A percentile compares a stretch with the other conserved stretches of the same genome.
Conservation (phyloP, 768 basidiomycete genomes). For the Agaricus subrufescens region DNA sequence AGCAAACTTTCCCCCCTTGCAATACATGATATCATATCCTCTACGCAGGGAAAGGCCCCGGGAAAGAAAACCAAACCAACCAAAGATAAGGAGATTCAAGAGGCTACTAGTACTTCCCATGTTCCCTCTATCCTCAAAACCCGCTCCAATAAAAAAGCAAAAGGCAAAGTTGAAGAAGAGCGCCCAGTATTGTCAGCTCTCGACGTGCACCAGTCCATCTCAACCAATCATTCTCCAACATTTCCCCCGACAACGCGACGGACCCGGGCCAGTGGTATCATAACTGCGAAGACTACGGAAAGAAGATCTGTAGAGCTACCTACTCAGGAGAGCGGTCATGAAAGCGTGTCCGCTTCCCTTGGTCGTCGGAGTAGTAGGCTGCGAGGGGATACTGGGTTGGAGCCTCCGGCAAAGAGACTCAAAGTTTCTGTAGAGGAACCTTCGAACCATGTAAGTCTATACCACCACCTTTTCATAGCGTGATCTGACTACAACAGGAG, state of each 20-base stretch:
- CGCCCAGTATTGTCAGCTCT: neutral
- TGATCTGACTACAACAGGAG: neutral
- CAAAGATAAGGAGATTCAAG: slow-evolving; percentile 5
- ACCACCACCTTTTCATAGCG: neutral
- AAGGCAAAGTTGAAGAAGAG: neutral
- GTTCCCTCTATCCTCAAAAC: neutral
- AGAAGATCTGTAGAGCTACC: neutral
- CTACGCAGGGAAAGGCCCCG: slow-evolving; percentile 8
- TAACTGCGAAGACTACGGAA: neutral
- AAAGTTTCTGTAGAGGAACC: neutral
- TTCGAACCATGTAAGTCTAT: neutral
- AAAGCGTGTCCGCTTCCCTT: slow-evolving; percentile 5
- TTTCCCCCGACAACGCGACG: neutral
- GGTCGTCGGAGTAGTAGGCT: slow-evolving; percentile 4
- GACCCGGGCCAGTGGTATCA: neutral
- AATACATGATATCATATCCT: slow-evolving; percentile 5
- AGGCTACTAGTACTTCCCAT: neutral
- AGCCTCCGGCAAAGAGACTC: slow-evolving; percentile 3
- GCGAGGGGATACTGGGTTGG: neutral
- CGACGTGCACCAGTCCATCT: neutral
- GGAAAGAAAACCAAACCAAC: slow-evolving; percentile 10
- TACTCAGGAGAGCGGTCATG: neutral
- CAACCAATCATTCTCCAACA: neutral
- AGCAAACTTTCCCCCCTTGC: neutral
- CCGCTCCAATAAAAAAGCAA: slow-evolving; percentile 3